Evolutionary conservation across 805 yeast genomes (phyloP), one percentile per base, ranked within the genome.

Genomic region (Teunomyces panamensis): DNA sequence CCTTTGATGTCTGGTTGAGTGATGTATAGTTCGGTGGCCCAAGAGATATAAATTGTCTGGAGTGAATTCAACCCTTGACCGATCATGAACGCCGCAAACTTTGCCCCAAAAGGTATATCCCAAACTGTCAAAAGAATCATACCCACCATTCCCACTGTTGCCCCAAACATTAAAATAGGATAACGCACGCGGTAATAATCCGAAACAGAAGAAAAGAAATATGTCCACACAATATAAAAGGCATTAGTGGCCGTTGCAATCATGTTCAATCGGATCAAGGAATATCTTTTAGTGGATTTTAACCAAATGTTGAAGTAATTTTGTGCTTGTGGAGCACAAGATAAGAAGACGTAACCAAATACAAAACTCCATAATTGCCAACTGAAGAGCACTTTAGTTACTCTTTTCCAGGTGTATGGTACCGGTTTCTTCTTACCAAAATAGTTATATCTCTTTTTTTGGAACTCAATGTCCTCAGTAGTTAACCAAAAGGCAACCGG

Each of bases 401-500:
- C 13, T 10, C 43, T 16, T 9, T 28, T 10, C 43, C 13, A 41
- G 9, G 43, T 41, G 27, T 41, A 41, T 9, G 43, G 43, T 3
- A 17, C 16, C 2, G 43, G 43, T 14, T 16, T 16, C n/a, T 30
- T 29, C 27, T 41, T 41, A 13, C 43, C 43, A 29, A 41, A 41
- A 17, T 17, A 20, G 9, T 29, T 33, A n/a, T 41, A 30, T 14
- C 52, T 27, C 28, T 41, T 43, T 3, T 35, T 32, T 41, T 32
- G 45, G 8, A 49, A 29, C 39, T 44, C 41, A 17, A 26, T 43
- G 20, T 49, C 47, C 7, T 44, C 32, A 8, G 29, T 17, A 5
- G 34, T 46, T 9, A 49, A 36, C 52, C 52, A 49, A 5, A n/a
- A 4, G 11, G 52, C 52, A 20, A 43, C 13, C 8, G 32, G 26